Conservation (phyloP, 2,329 filamentous ascomycete genomes). For the Ascosphaera aggregata region DNA sequence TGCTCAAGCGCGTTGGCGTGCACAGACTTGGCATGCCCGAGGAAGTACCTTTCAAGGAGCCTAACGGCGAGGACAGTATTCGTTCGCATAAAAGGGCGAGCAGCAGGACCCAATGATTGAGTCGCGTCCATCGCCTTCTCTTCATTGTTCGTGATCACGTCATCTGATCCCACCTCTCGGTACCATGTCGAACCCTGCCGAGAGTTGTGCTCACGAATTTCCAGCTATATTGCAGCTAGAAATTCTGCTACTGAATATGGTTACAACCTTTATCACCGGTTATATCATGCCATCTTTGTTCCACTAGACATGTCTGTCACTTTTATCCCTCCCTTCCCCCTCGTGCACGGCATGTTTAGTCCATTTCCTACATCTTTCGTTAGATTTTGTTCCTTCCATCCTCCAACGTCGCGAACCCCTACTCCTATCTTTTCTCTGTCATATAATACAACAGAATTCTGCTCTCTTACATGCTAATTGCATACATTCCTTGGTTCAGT, state of each 20-base stretch:
- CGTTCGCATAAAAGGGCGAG: neutral
- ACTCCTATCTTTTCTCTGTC: neutral
- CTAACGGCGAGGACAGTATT: neutral
- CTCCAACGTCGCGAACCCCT: neutral
- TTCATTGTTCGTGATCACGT: neutral
- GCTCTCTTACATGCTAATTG: neutral
- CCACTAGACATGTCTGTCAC: no score
- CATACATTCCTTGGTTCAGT: neutral
- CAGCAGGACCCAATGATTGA: neutral
- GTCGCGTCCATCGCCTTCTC: neutral
- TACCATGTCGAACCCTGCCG: neutral
- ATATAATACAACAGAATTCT: neutral
- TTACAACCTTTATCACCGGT: no score
- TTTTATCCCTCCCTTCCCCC: neutral
- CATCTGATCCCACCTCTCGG: neutral
- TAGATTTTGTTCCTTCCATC: neutral
- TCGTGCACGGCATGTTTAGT: neutral
- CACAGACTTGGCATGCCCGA: constrained; percentile 29
- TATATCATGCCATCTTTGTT: no score
- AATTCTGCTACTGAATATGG: no score
- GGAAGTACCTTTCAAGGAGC: constrained; percentile 1
- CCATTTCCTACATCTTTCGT: neutral
- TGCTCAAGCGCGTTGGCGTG: constrained; percentile 68
- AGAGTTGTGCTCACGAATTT: no score
- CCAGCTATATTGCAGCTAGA: no score